These are phyloP conservation scores for Acanthochlamys bracteata DNA, from an alignment of 106 monocot species.

Conservation along the genomic window DNA sequence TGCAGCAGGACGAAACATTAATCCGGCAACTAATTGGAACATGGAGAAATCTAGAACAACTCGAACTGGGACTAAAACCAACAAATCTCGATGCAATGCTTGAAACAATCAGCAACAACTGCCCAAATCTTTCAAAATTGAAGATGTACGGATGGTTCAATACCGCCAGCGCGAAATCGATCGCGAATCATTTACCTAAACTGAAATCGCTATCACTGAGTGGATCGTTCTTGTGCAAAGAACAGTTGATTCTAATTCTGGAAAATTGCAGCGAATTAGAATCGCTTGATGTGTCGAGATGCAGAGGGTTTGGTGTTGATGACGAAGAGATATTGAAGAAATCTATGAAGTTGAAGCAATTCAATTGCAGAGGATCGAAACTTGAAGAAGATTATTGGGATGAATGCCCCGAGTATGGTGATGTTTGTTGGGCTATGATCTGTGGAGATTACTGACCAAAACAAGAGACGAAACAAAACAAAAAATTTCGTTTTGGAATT, in stretches of 20 bases:
- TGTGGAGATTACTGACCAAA: background rate
- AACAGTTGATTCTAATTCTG: slow-evolving; percentile 1
- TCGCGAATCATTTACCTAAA: slow-evolving; percentile 3
- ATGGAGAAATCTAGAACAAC: slow-evolving; percentile 11
- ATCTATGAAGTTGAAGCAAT: slow-evolving; percentile 7
- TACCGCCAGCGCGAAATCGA: background rate
- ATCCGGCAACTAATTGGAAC: slow-evolving; percentile 3
- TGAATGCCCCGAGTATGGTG: background rate
- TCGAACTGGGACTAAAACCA: slow-evolving; percentile 12
- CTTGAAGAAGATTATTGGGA: slow-evolving; percentile 1
- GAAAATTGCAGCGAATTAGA: slow-evolving; percentile 7
- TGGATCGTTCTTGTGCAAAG: slow-evolving; percentile 6
- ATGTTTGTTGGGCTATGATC: slow-evolving; percentile 2
- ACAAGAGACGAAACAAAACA: too few species aligned
- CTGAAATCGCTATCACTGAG: slow-evolving; percentile 7
- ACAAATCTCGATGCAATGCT: background rate
- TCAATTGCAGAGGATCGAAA: slow-evolving; percentile 4
- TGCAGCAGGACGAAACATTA: background rate
- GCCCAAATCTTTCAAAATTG: background rate
- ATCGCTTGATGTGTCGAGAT: background rate
- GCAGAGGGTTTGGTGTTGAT: slow-evolving; percentile 10
- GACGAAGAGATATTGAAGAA: slow-evolving; percentile 16
- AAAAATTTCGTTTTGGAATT: too few species aligned
- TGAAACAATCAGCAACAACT: background rate
- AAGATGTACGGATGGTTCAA: slow-evolving; percentile 5